phyloP scores from a whole-genome alignment of 1,284 basidiomycete species.

The Puccinia triticina region DNA sequence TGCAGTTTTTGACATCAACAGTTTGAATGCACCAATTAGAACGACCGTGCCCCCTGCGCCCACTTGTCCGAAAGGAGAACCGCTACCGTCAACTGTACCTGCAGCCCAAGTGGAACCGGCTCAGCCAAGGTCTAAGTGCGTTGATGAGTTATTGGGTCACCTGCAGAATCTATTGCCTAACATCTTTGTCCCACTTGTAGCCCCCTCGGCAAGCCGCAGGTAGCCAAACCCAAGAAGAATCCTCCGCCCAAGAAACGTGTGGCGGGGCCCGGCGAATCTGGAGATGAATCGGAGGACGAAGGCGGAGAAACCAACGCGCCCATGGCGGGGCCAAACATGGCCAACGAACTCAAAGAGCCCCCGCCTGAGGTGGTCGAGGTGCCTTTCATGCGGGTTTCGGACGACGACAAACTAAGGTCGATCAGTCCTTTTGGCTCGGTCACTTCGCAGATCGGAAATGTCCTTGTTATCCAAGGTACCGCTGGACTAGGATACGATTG shows the following conservation, averaged over 20 bases:
- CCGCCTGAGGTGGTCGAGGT: constrained; percentile 34
- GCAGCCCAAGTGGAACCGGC: not conserved
- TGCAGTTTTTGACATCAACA: no score
- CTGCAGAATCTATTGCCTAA: not conserved
- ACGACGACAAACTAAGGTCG: constrained; percentile 25
- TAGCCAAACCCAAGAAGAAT: not conserved
- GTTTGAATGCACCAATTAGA: not conserved
- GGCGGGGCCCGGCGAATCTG: constrained; percentile 9
- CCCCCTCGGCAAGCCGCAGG: not conserved
- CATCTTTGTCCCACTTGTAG: not conserved
- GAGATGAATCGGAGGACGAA: constrained; percentile 19
- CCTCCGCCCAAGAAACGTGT: not conserved
- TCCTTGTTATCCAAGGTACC: constrained; percentile 43
- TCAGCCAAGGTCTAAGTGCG: not conserved
- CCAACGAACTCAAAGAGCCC: constrained; percentile 39
- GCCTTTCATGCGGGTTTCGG: constrained; percentile 37
- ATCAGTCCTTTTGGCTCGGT: constrained; percentile 41
- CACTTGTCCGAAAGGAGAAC: not conserved
- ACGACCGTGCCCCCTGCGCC: no score
- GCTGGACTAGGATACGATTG: constrained; percentile 33
- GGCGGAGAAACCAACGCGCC: not conserved
- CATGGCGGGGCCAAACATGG: constrained; percentile 34
- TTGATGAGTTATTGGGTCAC: not conserved
- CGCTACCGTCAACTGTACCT: not conserved
- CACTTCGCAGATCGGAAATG: constrained; percentile 34